Evolutionary conservation across 2,329 filamentous ascomycete genomes (phyloP).

Genomic region (Xylaria sp.): DNA sequence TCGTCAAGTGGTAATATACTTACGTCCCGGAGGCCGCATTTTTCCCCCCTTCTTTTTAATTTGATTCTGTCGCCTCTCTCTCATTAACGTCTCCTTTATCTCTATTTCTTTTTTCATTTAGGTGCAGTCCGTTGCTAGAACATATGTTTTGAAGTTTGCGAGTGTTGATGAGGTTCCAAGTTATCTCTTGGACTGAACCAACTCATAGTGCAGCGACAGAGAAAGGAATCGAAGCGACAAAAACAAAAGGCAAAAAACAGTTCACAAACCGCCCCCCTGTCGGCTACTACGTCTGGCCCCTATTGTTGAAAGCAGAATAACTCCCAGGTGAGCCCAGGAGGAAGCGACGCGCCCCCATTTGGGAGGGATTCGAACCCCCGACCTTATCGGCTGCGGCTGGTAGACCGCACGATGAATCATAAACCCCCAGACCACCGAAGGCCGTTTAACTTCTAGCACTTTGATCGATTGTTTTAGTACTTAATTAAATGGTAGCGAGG

Average conservation of each 20-base stretch:
- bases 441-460: conserved; percentile 13
- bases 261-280: conserved; percentile 4
- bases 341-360: conserved; percentile 15
- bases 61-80: no score
- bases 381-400: conserved; percentile 4
- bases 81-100: no score
- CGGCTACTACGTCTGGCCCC: conserved; percentile 25
- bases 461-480: neutral
- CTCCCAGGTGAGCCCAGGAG: conserved; percentile 15
- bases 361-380: conserved; percentile 24
- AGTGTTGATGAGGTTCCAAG: no score
- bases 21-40: neutral
- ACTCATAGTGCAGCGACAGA: no score
- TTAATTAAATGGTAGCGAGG: neutral
- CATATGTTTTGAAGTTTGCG: no score
- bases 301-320: conserved; percentile 7
- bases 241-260: neutral
- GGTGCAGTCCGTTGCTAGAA: no score
- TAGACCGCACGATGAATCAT: conserved; percentile 6
- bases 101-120: no score
- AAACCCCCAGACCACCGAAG: conserved; percentile 24
- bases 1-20: conserved; percentile 7
- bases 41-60: no score
- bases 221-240: no score
- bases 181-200: no score